Base-by-base conservation (phyloP, 495 filamentous ascomycete genomes). In the Trichodelitschia bisporula region DNA sequence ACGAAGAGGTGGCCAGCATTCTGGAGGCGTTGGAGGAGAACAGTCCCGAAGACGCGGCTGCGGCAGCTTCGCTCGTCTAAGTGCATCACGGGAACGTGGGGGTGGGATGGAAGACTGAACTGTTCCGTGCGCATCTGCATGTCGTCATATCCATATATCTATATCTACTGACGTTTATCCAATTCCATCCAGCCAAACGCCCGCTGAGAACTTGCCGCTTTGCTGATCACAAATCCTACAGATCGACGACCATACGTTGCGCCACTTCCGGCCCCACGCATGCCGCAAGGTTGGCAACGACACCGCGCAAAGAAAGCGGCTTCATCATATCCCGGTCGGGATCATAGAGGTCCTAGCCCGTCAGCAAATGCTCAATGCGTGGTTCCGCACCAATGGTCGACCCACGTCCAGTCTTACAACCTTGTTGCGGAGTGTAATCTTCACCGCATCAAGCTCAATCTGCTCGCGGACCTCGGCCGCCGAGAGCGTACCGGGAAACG, bases 401-500 rank as follows among this genome's bases (percentile, higher is more conserved):
- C n/a, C 25, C 1, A 16, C 17, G 10, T n/a, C 19, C 15, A 31
- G 19, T 36, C 19, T 10, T 8, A 4, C 23, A 6, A 10, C 54
- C 45, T 14, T 58, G 43, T 1, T 58, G 44, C 3, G 11, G 28
- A 19, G 4, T 15, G 8, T 18, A 20, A 69, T 29, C 13, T 46
- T 41, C 56, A 66, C 66, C 14, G 58, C 47, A 32, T 69, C 72
- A 28, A 90, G 55, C 36, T 77, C 60, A 25, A 79, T 41, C 15
- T 53, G 35, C 8, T 50, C 47, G 26, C 51, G 40, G 20, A 92
- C 52, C 37, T 89, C 56, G 0, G 60, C 54, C 9, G 62, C 40
- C 1, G 76, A 66, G 38, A 84, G 54, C 17, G 75, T 58, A 2
- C 84, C 84, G 0, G 83, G 83, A 66, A 89, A 82, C 30, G 61